Conservation (phyloP, 192 early-diverging fungal genomes). For the Entomortierella lignicola region DNA sequence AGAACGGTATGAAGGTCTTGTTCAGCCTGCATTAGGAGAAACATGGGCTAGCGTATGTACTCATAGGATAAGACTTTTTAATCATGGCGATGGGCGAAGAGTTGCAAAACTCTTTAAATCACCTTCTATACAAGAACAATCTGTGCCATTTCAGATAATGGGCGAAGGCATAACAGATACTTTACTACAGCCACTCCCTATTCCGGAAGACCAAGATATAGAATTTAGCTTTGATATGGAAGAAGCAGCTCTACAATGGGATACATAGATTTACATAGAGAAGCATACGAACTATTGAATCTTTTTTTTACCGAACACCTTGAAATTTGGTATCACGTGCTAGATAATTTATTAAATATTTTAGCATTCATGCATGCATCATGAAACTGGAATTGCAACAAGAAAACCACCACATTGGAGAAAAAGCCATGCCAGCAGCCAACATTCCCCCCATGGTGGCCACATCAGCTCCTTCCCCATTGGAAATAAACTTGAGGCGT, state of each 20-base stretch:
- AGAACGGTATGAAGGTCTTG: background rate
- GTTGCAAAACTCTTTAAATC: slow-evolving; percentile 47
- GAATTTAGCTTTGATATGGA: background rate
- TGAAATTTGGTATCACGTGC: background rate
- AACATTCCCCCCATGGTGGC: slow-evolving; percentile 24
- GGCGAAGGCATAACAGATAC: slow-evolving; percentile 13
- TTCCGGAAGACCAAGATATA: too few species aligned
- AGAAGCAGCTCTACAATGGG: slow-evolving; percentile 7
- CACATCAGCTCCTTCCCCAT: slow-evolving; percentile 14
- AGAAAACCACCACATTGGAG: background rate
- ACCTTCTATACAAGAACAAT: slow-evolving; percentile 19
- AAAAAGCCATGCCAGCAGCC: slow-evolving; percentile 19
- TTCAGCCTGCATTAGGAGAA: slow-evolving; percentile 49
- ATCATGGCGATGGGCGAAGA: slow-evolving; percentile 6
- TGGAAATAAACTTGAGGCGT: slow-evolving; percentile 38
- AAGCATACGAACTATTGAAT: too few species aligned
- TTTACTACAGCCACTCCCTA: background rate
- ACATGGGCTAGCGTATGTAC: slow-evolving; percentile 45
- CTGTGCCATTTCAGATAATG: slow-evolving; percentile 12
- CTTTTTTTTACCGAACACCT: background rate
- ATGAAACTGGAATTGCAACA: background rate
- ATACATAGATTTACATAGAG: background rate
- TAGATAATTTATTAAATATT: too few species aligned
- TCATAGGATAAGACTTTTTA: slow-evolving; percentile 26
- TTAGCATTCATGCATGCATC: too few species aligned